Conservation (phyloP, 176 grass and related monocot species). For the Stipa capillata region DNA sequence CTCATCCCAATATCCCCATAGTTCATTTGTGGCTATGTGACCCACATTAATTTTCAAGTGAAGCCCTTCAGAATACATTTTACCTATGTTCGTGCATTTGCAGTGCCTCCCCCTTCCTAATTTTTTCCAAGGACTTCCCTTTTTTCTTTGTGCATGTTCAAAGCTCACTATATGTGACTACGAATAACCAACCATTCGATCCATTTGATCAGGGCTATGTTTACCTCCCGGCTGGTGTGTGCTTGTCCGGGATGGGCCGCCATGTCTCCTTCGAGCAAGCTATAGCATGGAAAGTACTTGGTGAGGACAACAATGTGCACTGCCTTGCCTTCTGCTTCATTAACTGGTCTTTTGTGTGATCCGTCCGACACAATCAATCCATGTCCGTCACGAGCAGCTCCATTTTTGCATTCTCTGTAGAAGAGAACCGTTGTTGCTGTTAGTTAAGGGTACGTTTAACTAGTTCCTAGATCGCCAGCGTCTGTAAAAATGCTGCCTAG, state of each 20-base stretch:
- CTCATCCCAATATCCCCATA: background rate
- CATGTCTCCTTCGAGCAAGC: constrained; percentile 83
- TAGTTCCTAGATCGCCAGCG: constrained; percentile 1
- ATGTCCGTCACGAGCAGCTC: background rate
- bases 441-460: background rate
- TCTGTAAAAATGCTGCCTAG: constrained; percentile 7
- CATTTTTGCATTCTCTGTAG: constrained; percentile 34
- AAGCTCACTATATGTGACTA: background rate
- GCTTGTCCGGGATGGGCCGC: constrained; percentile 92
- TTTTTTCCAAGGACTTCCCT: too few relatives aligned
- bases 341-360: constrained; percentile 89
- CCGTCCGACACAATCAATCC: background rate
- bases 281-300: constrained; percentile 74
- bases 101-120: background rate
- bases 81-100: background rate
- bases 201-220: constrained; percentile 48
- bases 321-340: constrained; percentile 89
- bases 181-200: too few relatives aligned
- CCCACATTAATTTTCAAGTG: background rate
- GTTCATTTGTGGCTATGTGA: background rate
- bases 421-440: background rate
- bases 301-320: constrained; percentile 60
- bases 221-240: constrained; percentile 71
- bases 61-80: background rate
- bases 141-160: background rate